These are phyloP conservation scores for Plasmodium adleri DNA, from an alignment of 169 alveolate species.

Conservation along the genomic window DNA sequence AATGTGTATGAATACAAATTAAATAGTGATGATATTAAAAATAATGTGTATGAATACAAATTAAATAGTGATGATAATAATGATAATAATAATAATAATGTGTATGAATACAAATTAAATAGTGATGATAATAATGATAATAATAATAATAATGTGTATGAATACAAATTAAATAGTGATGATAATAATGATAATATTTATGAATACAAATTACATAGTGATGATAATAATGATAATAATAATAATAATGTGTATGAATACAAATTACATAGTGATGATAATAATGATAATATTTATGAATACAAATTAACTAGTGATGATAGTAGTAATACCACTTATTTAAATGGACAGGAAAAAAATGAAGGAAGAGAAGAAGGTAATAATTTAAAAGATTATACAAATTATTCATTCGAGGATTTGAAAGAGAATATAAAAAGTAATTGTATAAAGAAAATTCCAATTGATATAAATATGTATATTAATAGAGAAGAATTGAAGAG, in stretches of 20 bases:
- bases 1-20: conserved; percentile 1
- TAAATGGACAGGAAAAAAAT: not conserved
- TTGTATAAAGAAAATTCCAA: conserved; percentile 45
- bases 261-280: not conserved
- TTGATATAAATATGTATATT: conserved; percentile 74
- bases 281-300: not conserved
- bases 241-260: not conserved
- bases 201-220: conserved; percentile 1
- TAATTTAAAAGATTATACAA: not conserved
- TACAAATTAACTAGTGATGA: not conserved
- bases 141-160: not conserved
- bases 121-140: not conserved
- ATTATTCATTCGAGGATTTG: conserved; percentile 31
- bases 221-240: not conserved
- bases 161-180: not conserved
- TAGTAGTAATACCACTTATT: not conserved
- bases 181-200: not conserved
- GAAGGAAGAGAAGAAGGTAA: not conserved
- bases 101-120: not conserved
- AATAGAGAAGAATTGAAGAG: conserved; percentile 60
- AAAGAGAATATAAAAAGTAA: conserved; percentile 51
- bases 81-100: not conserved
- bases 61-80: not conserved
- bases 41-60: conserved; percentile 13
- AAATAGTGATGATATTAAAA: not conserved